phyloP scores from a whole-genome alignment of 805 yeast genomes.

The Yamadazyma nakazawae region DNA sequence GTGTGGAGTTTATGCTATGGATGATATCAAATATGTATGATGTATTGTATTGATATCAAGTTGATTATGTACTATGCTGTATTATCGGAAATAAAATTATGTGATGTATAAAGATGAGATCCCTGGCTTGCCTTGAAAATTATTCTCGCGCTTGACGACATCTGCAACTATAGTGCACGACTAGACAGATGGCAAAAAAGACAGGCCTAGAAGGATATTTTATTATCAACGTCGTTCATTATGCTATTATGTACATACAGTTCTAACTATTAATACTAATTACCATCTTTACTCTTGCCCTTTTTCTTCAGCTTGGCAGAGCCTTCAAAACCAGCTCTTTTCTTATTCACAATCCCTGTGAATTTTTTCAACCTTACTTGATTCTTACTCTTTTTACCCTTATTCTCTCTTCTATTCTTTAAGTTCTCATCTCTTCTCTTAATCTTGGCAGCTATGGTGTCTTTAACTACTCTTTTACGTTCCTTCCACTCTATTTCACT shows the following conservation, averaged over 20 bases:
- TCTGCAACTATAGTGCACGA: neutral
- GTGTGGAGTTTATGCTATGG: too few species aligned
- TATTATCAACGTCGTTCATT: neutral
- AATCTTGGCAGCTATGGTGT: conserved; percentile 67
- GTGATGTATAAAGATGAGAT: neutral
- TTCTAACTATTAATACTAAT: neutral
- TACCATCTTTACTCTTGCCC: conserved; percentile 15
- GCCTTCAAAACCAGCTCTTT: conserved; percentile 93
- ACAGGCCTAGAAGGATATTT: neutral
- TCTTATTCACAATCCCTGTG: conserved; percentile 51
- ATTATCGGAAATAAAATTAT: too few species aligned
- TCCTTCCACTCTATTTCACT: conserved; percentile 92
- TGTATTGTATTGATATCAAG: too few species aligned
- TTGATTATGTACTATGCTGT: too few species aligned
- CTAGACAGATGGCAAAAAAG: too few species aligned
- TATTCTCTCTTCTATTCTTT: conserved; percentile 79
- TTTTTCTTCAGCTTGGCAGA: conserved; percentile 42
- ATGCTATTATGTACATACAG: neutral
- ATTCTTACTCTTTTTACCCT: conserved; percentile 73
- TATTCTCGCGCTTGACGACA: neutral
- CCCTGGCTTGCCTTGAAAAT: neutral
- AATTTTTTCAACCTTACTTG: conserved; percentile 68
- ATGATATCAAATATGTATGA: too few species aligned
- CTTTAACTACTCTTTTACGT: conserved; percentile 75
- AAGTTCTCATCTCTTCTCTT: conserved; percentile 92